Conservation (phyloP, 257 asterid genomes). For the Solanum lignicaule region DNA sequence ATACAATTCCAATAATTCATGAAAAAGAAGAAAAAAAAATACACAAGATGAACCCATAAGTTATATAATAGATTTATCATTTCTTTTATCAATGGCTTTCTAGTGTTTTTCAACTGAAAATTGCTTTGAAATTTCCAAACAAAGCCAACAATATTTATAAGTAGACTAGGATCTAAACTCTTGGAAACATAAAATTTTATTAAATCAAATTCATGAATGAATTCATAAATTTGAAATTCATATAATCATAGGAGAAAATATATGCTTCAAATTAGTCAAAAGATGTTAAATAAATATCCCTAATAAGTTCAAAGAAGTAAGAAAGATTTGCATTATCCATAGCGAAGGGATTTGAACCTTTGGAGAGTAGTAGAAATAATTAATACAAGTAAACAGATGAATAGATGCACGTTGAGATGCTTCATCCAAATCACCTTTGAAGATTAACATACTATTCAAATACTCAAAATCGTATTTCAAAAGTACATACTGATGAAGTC, state of each 20-base stretch:
- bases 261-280: not conserved
- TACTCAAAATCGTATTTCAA: not conserved
- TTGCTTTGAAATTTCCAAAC: not conserved
- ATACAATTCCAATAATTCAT: no score
- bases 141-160: not conserved
- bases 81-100: not conserved
- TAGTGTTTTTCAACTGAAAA: not conserved
- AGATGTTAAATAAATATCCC: not conserved
- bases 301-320: not conserved
- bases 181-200: not conserved
- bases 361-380: not conserved
- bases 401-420: not conserved
- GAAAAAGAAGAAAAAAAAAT: no score
- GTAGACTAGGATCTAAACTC: not conserved
- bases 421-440: not conserved
- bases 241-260: not conserved
- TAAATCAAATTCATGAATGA: not conserved
- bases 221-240: not conserved
- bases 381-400: accelerated
- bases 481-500: not conserved
- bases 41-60: no score
- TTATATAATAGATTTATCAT: not conserved
- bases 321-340: not conserved
- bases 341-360: not conserved
- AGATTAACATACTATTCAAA: not conserved